Evolutionary conservation across 305 asterid genomes (phyloP).

Genomic region (Fraxinus greggii): DNA sequence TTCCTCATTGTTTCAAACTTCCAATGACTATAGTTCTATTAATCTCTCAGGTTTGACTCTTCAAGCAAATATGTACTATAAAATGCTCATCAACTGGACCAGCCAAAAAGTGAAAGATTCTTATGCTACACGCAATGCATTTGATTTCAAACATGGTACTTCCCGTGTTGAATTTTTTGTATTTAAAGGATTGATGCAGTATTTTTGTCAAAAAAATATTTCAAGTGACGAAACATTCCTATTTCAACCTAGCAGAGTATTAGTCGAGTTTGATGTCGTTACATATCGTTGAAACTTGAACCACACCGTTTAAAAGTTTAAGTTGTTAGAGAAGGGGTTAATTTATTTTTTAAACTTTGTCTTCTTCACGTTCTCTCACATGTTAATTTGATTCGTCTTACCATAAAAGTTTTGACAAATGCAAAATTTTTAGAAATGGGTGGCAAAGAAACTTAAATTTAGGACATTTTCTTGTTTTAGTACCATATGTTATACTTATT

Average conservation of each 20-base stretch:
- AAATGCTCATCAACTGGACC: conserved; percentile 83
- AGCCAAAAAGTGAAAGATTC: conserved; percentile 95
- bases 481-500: not conserved
- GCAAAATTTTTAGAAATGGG: not conserved
- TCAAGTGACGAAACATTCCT: not conserved
- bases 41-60: conserved; percentile 72
- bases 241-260: not conserved
- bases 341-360: not conserved
- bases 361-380: not conserved
- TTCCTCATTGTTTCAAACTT: conserved; percentile 7
- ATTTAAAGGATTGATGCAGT: not conserved
- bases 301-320: not conserved
- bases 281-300: not conserved
- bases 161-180: conserved; percentile 4
- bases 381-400: not conserved
- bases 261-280: not conserved
- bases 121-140: conserved; percentile 73
- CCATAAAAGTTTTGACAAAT: not conserved
- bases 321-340: not conserved
- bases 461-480: not conserved
- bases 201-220: not conserved
- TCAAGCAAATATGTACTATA: conserved; percentile 83
- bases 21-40: not conserved
- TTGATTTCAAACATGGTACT: conserved; percentile 81
- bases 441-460: not conserved